Conservation (phyloP, 176 grass and related monocot species). For the Echinochloa phyllopogon region DNA sequence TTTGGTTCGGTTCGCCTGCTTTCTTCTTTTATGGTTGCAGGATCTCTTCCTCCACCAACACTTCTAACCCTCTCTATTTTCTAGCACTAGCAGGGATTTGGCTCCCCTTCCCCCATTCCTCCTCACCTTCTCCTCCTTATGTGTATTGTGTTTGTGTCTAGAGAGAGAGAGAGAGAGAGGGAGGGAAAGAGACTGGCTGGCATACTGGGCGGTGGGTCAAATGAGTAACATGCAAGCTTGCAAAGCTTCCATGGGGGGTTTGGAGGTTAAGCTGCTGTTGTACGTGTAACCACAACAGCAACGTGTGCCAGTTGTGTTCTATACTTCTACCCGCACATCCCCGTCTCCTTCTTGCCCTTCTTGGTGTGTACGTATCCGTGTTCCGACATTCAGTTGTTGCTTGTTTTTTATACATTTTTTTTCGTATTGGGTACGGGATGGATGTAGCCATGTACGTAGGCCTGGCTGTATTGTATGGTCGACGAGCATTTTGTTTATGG, state of each 20-base stretch:
- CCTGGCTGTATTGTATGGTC: slow-evolving; percentile 9
- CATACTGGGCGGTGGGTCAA: slow-evolving; percentile 44
- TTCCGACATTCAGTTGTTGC: slow-evolving; percentile 34
- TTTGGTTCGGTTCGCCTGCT: slow-evolving; percentile 68
- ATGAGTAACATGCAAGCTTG: slow-evolving; percentile 75
- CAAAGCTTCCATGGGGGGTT: slow-evolving; percentile 37
- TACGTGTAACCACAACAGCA: slow-evolving; percentile 39
- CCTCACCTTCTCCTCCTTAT: background rate
- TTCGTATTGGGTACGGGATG: slow-evolving; percentile 25
- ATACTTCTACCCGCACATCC: background rate
- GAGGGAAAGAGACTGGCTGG: background rate
- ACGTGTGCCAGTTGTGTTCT: slow-evolving; percentile 11
- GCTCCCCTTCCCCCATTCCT: background rate
- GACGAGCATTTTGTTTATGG: slow-evolving; percentile 17
- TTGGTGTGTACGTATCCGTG: slow-evolving; percentile 22
- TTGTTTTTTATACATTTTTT: slow-evolving; percentile 16
- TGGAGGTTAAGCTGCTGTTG: slow-evolving; percentile 45
- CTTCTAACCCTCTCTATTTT: slow-evolving; percentile 31
- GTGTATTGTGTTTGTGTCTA: background rate
- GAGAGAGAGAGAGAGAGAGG: background rate
- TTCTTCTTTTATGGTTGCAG: slow-evolving; percentile 61
- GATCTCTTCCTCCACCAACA: slow-evolving; percentile 50
- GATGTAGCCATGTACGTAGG: background rate
- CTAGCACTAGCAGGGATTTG: slow-evolving; percentile 20
- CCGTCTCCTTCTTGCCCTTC: background rate